Percentiles rank a stretch among this genome's conserved stretches.
Conservation (phyloP, 1,139 yeast species). For the Pichia sp. region DNA sequence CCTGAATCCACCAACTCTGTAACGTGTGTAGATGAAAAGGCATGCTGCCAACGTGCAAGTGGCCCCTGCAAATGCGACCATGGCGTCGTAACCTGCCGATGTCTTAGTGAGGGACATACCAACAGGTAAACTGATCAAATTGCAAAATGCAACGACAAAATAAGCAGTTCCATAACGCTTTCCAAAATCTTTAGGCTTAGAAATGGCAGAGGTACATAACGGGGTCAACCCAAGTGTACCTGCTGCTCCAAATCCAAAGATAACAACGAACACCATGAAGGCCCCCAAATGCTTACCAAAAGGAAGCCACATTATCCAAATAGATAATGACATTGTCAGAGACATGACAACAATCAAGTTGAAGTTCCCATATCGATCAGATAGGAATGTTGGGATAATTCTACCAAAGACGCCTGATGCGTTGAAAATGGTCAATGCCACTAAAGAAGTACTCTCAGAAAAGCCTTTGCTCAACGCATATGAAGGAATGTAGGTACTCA, state of each 20-base stretch:
- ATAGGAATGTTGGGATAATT: constrained; percentile 44
- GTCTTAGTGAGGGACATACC: constrained; percentile 39
- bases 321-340: constrained; percentile 34
- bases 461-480: constrained; percentile 49
- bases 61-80: constrained; percentile 33
- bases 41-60: constrained; percentile 28
- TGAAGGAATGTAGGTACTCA: constrained; percentile 48
- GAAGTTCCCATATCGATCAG: constrained; percentile 53
- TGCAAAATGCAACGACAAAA: constrained; percentile 37
- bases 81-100: constrained; percentile 28
- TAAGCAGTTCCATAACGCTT: constrained; percentile 42
- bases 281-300: constrained; percentile 36
- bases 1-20: constrained; percentile 18
- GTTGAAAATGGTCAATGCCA: constrained; percentile 49
- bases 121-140: constrained; percentile 41
- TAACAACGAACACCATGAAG: constrained; percentile 39
- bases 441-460: constrained; percentile 43
- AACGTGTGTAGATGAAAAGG: constrained; percentile 20
- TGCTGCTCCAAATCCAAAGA: constrained; percentile 49
- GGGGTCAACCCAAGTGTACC: constrained; percentile 43
- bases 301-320: constrained; percentile 45
- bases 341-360: constrained; percentile 42
- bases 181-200: constrained; percentile 42
- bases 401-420: constrained; percentile 57
- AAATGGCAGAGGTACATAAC: constrained; percentile 43